phyloP scores from a whole-genome alignment of 192 early-diverging fungal genomes.

The Coemansia sp. region DNA sequence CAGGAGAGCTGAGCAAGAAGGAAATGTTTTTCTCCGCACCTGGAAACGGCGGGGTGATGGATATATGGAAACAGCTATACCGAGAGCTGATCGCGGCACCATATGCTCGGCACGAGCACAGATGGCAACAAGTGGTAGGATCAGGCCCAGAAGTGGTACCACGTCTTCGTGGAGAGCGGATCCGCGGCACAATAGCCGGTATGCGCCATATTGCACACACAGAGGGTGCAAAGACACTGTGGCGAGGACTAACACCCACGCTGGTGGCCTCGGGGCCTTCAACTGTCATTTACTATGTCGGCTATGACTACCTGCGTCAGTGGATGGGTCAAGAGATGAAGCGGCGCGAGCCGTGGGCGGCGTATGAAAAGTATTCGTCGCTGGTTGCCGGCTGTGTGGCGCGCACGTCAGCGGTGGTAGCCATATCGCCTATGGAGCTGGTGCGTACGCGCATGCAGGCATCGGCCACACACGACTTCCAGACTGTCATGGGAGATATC shows the following conservation, averaged over 20 bases:
- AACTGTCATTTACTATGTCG: constrained; percentile 92
- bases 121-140: constrained; percentile 19
- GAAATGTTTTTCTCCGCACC: constrained; percentile 16
- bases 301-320: constrained; percentile 85
- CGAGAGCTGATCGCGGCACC: constrained; percentile 25
- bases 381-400: constrained; percentile 76
- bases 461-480: constrained; percentile 59
- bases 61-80: constrained; percentile 24
- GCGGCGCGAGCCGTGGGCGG: constrained; percentile 19
- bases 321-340: constrained; percentile 26
- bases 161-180: constrained; percentile 8
- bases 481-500: constrained; percentile 61
- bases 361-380: constrained; percentile 62
- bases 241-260: constrained; percentile 84
- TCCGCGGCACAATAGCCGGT: constrained; percentile 60
- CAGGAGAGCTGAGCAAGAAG: constrained; percentile 6
- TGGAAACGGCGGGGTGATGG: not conserved
- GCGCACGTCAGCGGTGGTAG: constrained; percentile 70
- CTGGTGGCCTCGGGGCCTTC: constrained; percentile 87
- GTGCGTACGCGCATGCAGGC: constrained; percentile 91
- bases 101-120: constrained; percentile 14
- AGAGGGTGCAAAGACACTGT: constrained; percentile 80
- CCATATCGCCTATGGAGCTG: constrained; percentile 88
- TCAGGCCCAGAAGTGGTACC: constrained; percentile 4
- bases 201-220: constrained; percentile 74